Base-by-base conservation (phyloP, 2,329 filamentous ascomycete species). In the Fusarium xyrophilum region DNA sequence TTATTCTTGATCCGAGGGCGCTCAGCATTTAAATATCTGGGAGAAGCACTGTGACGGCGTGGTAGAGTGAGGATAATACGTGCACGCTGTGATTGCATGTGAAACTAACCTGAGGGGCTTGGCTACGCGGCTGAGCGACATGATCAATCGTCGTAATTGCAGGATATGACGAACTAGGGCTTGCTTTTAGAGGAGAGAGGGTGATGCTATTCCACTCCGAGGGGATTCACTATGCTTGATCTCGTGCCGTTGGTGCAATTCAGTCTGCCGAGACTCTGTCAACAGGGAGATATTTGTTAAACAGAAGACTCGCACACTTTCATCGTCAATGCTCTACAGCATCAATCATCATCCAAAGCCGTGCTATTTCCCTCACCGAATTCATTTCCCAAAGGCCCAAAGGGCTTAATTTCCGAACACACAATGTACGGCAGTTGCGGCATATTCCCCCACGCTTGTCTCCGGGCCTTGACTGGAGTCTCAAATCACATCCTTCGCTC, bases 141-240 rank as follows among this genome's bases (percentile, higher is more conserved):
- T n/a, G 46, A 12, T n/a, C 17, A n/a, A 50, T n/a, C 2, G 21
- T 5, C 21, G 8, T 11, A 15, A 27, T 50, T 50, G 9, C 17
- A 27, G 17, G 9, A 8, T 25, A 50, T 50, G 21, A 25, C 46
- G 46, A 50, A 35, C 36, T 12, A 23, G 15, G 7, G 2, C 11
- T 12, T 19, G 6, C 0, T 23, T 19, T 7, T 9, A 7, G n/a
- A 9, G 5, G n/a, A 3, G 13, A 1, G 7, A 17, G 7, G 17
- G 28, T 2, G 21, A 35, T 14, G 17, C 12, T 12, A 12, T 50
- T 8, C 46, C 30, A 25, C 13, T 36, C 5, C 36, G 12, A 50
- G 17, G 15, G 2, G 46, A n/a, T 25, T 15, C 12, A 0, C 3
- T 14, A 25, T 33, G 28, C 17, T 48, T 46, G 43, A 32, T 2